These are phyloP conservation scores for Diversispora eburnea DNA, from an alignment of 192 early-diverging fungal genomes.

Conservation along the genomic window DNA sequence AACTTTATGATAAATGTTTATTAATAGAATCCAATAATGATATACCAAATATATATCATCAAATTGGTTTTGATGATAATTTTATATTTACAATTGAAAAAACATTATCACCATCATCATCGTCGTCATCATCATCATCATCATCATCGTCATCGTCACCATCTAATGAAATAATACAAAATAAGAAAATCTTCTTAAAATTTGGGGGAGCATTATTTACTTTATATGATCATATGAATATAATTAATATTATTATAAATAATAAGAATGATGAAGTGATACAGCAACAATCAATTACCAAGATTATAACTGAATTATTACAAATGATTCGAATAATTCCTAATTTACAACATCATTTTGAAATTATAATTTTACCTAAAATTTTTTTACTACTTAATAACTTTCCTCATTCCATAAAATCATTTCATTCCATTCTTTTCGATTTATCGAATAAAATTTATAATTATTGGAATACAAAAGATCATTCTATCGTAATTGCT, in stretches of 20 bases:
- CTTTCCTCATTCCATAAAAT: not conserved
- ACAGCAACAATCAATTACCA: not conserved
- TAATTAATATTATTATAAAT: too few species aligned
- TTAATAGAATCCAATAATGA: not conserved
- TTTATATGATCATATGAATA: too few species aligned
- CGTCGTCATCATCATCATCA: too few species aligned
- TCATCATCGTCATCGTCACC: too few species aligned
- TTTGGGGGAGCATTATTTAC: too few species aligned
- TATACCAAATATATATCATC: not conserved
- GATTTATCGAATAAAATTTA: slow-evolving; percentile 13
- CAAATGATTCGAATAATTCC: slow-evolving; percentile 1
- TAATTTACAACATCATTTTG: slow-evolving; percentile 6
- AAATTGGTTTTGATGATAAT: slow-evolving; percentile 11
- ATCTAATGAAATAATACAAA: too few species aligned
- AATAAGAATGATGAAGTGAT: not conserved
- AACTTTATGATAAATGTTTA: not conserved
- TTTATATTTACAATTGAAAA: not conserved
- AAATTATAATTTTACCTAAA: slow-evolving; percentile 4
- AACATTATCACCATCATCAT: too few species aligned
- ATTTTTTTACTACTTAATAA: not conserved
- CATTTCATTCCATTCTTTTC: not conserved
- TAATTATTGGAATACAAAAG: slow-evolving; percentile 21
- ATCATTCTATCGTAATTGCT: not conserved
- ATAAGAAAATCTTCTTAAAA: too few species aligned
- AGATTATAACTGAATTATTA: not conserved